Evolutionary conservation across 192 early-diverging fungal genomes (phyloP), one percentile per base, ranked within the genome.

Genomic region (Coemansia erecta): DNA sequence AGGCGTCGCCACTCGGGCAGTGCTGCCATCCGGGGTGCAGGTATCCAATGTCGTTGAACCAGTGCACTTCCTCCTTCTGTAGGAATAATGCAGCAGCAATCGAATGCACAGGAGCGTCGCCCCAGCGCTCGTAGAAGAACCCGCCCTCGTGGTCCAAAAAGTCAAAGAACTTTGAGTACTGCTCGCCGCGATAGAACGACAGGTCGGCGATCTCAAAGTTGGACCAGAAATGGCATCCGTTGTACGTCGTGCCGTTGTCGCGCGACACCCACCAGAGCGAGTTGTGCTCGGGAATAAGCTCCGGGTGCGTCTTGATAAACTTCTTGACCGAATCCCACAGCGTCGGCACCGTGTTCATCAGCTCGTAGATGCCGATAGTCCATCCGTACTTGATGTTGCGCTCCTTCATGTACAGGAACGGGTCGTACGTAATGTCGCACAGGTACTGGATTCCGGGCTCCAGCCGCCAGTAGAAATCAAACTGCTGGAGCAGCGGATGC

Each of bases 201-300:
- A 91, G 48, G 55, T 85, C 76, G n/a, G 72, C 88, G 58, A 92
- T 92, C 63, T 93, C 90, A 75, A 93, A 92, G 53, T 93, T 93
- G 41, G 84, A 84, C 89, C 89, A 89, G 56, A 83, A 86, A 59
- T 90, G 86, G 66, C 85, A 91, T n/a, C 72, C 37, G 47, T 83
- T 86, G 61, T 87, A 70, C 65, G 53, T 51, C 19, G 43, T 56
- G 40, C 53, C 62, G 33, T 66, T 70, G 2, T 74, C 68, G 42
- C 61, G 67, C 21, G 60, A 49, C 4, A 63, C 72, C 73, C 87
- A 86, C 2, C 71, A 56, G n/a, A 83, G 57, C 11, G 57, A 72
- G 81, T 70, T 90, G 33, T 83, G 70, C 11, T 72, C 60, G 28
- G 81, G 78, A 47, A 84, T 42, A 6, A 77, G 63, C 3, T 86